Percentiles rank a stretch among this genome's conserved stretches.
These are phyloP conservation scores for Termitomyces sp. DNA, from an alignment of 768 basidiomycete species.

Conservation along the genomic window DNA sequence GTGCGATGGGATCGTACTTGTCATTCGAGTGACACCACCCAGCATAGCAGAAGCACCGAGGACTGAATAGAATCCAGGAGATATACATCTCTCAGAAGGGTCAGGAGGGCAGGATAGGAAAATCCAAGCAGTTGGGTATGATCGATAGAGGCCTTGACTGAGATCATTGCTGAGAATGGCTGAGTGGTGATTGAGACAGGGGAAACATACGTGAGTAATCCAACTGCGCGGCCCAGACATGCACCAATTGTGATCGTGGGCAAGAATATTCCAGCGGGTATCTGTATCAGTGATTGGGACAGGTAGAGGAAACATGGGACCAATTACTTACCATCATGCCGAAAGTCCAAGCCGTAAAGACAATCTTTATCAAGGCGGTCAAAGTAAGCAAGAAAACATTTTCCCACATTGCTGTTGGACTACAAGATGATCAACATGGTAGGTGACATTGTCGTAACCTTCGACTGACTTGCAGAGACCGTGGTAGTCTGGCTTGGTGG, in stretches of 20 bases:
- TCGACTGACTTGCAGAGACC: constrained; percentile 72
- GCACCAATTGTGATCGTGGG: constrained; percentile 75
- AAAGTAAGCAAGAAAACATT: constrained; percentile 63
- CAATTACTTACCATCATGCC: constrained; percentile 58
- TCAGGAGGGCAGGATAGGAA: constrained; percentile 72
- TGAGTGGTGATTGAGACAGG: background rate
- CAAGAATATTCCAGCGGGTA: constrained; percentile 73
- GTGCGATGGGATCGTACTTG: constrained; percentile 37
- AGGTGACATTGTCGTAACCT: background rate
- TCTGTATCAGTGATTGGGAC: constrained; percentile 27
- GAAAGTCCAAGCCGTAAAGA: constrained; percentile 71
- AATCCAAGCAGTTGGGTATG: constrained; percentile 64
- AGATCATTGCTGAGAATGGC: background rate
- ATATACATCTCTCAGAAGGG: constrained; percentile 59
- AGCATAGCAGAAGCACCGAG: constrained; percentile 74
- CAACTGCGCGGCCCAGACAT: constrained; percentile 65
- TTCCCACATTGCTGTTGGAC: constrained; percentile 59
- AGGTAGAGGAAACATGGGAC: background rate
- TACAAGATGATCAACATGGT: constrained; percentile 18
- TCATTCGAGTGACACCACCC: constrained; percentile 74
- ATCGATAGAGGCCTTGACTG: constrained; percentile 62
- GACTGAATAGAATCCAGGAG: constrained; percentile 73
- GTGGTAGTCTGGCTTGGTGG: constrained; percentile 58
- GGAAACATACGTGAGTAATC: constrained; percentile 51
- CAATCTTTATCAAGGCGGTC: constrained; percentile 55